These are phyloP conservation scores for Phytomonas francai DNA, from an alignment of 208 protist genomes.

Conservation along the genomic window DNA sequence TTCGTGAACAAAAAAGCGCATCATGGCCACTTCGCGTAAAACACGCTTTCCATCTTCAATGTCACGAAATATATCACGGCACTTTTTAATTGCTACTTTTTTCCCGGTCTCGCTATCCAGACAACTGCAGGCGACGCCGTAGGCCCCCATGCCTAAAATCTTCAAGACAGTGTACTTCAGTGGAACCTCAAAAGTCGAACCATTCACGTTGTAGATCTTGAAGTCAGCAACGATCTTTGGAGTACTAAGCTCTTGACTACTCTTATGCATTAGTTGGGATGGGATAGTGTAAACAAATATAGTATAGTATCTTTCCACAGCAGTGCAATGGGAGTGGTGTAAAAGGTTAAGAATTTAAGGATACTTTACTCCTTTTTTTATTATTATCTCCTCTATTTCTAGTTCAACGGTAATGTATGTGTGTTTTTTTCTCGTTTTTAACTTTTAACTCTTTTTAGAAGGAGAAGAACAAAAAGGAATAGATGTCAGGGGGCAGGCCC, in stretches of 20 bases:
- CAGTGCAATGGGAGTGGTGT: background rate
- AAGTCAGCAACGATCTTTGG: slow-evolving; percentile 79
- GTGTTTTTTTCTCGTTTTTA: background rate
- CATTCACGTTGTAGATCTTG: slow-evolving; percentile 84
- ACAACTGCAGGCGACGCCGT: slow-evolving; percentile 93
- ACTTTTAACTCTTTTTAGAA: slow-evolving; percentile 3
- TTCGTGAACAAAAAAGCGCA: slow-evolving; percentile 90
- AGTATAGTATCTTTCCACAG: background rate
- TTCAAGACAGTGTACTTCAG: slow-evolving; percentile 75
- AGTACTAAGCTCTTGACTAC: slow-evolving; percentile 72
- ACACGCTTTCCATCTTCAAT: slow-evolving; percentile 91
- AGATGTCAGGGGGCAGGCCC: background rate
- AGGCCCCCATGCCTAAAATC: slow-evolving; percentile 93
- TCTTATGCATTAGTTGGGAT: slow-evolving; percentile 58
- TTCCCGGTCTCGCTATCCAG: slow-evolving; percentile 68
- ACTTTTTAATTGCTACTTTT: slow-evolving; percentile 88
- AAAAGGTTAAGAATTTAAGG: background rate
- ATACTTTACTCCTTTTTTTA: background rate
- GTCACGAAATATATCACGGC: slow-evolving; percentile 82
- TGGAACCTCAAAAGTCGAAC: slow-evolving; percentile 74
- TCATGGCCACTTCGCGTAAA: slow-evolving; percentile 89
- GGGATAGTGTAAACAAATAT: background rate
- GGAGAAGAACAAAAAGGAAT: slow-evolving; percentile 9
- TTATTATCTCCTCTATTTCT: background rate
- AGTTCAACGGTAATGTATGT: background rate